Evolutionary conservation across 805 yeast genomes (phyloP), one percentile per base, ranked within the genome.

Genomic region (Wickerhamiella domercqiae): DNA sequence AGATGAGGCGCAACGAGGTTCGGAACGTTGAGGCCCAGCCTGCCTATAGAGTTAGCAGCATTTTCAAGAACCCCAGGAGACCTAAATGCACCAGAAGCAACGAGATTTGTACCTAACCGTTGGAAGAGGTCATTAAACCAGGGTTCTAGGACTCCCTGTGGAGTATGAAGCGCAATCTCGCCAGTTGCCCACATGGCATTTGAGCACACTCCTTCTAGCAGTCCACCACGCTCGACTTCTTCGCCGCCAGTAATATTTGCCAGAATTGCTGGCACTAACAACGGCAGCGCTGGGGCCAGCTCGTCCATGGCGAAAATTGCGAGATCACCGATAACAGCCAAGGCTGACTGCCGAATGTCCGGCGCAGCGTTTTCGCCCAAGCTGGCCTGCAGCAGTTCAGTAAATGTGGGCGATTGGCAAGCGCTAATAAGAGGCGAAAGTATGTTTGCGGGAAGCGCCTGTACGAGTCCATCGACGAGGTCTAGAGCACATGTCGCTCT

Each of bases 111-210:
- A 13, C 78, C 69, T 39, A 81, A 56, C 17, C 74, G 56, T 31
- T 62, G 65, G 43, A 75, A 62, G 44, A 78, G 56, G 42, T 72
- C 73, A 28, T 55, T 59, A 32, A 76, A 54, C 50, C 68, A 77
- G 13, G 73, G 74, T 31, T 59, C 60, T 43, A 76, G 47, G 18
- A 47, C 40, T 29, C 49, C 47, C 39, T 42, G 37, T 7, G 45
- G 54, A 13, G 71, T 51, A 39, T 80, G 69, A 50, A 84, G 63
- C 3, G 82, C 67, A 21, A 90, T 72, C 55, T 90, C 94, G 32
- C 98, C 97, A 11, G 80, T 60, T 2, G 94, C 72, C 98, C 98
- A 90, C 35, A 82, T 74, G 1, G 97, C 90, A 56, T 90, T 90
- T 57, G 80, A 81, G 49, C 76, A 75, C 2, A 79, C 83, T 0